phyloP scores from a whole-genome alignment of 768 basidiomycete species.

The Artomyces pyxidatus region DNA sequence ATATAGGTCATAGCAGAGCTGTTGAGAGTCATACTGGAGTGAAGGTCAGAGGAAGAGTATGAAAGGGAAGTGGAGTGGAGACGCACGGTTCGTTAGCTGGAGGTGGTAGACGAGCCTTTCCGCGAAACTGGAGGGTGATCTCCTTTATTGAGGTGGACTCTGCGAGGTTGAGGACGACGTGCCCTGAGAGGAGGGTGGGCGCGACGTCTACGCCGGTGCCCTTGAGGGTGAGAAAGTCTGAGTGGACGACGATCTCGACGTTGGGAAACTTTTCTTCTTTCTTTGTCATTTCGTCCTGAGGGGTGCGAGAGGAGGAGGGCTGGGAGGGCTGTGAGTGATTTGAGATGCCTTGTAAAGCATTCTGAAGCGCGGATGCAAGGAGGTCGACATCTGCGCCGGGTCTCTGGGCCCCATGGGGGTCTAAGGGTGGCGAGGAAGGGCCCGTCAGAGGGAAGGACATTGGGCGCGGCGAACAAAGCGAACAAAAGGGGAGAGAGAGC shows the following conservation, averaged over 20 bases:
- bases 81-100: slow-evolving; percentile 52
- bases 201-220: slow-evolving; percentile 82
- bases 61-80: slow-evolving; percentile 2
- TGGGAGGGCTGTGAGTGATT: background rate
- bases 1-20: slow-evolving; percentile 45
- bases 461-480: background rate
- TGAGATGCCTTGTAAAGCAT: slow-evolving; percentile 2
- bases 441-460: background rate
- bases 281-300: slow-evolving; percentile 18
- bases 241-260: slow-evolving; percentile 72
- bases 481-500: background rate
- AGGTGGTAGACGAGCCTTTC: slow-evolving; percentile 69
- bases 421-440: background rate
- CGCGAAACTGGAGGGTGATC: slow-evolving; percentile 75
- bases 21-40: slow-evolving; percentile 34
- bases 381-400: slow-evolving; percentile 4
- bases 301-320: background rate
- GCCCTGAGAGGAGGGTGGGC: slow-evolving; percentile 72
- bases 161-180: slow-evolving; percentile 68
- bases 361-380: slow-evolving; percentile 9
- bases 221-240: slow-evolving; percentile 60
- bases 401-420: background rate
- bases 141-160: slow-evolving; percentile 82
- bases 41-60: slow-evolving; percentile 10
- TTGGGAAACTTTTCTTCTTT: slow-evolving; percentile 39